Base-by-base conservation (phyloP, 306 rosid genomes). In the Lathyrus aphaca region DNA sequence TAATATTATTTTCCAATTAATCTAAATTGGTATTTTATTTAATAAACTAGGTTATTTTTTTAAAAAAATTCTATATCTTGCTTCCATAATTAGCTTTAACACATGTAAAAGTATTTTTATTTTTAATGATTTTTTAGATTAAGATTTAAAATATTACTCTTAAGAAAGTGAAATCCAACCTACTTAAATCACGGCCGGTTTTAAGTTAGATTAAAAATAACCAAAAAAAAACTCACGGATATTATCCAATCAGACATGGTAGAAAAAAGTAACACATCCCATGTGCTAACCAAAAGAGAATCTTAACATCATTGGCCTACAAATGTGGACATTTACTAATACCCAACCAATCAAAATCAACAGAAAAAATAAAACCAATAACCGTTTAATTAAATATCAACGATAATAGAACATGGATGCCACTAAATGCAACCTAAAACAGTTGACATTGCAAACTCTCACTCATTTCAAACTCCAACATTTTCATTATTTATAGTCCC, bases 361-460 rank as follows among this genome's bases (percentile, higher is more conserved):
- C 14, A 38, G 23, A 55, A 15, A 42, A 55, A 55, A 45, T 42
- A 66, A 57, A 72, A 71, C 27, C 8, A 18, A 64, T 23, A 10
- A 77, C 51, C 2, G 45, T 55, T 70, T 64, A 55, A 70, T 64
- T 48, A 71, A 63, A 27, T 66, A 74, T 80, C 80, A 71, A 90
- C 81, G 73, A 93, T 83, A 61, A 82, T 72, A 72, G 96, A 90
- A 93, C 98, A 77, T 90, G 97, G 91, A 71, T 86, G 94, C 91
- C 96, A 90, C 91, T 86, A 75, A 67, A 27, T 43, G 51, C 75
- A 76, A 76, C 44, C 15, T 42, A 21, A 62, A 64, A 42, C n/a
- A 57, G 82, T 84, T 80, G 85, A 87, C 83, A 76, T 80, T 72
- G 66, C 48, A 42, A 46, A 29, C 65, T 42, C 49, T 59, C 50